Conservation (phyloP, 2,329 filamentous ascomycete species). For the Diaporthe batatas region DNA sequence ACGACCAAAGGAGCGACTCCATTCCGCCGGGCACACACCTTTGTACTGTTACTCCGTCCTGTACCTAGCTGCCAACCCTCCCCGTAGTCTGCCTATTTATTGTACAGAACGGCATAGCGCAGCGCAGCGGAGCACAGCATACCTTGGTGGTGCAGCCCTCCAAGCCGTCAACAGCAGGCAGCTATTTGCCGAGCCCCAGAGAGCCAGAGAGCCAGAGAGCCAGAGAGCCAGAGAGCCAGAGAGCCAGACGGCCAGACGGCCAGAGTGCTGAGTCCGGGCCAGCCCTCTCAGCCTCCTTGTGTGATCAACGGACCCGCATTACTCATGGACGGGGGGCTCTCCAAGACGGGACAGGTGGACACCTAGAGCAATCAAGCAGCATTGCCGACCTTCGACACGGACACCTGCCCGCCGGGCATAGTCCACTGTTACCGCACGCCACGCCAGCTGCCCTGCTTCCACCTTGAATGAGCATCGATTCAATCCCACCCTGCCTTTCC, state of each 20-base stretch:
- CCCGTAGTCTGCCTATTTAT: constrained; percentile 11
- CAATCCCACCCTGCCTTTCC: constrained; percentile 33
- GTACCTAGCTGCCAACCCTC: constrained; percentile 14
- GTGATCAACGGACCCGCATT: constrained; percentile 31
- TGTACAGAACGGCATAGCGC: constrained; percentile 15
- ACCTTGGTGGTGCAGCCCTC: background rate
- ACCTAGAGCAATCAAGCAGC: constrained; percentile 34
- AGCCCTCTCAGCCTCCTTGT: constrained; percentile 30
- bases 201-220: too few species aligned
- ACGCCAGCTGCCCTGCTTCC: constrained; percentile 42
- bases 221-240: background rate
- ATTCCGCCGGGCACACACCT: constrained; percentile 8
- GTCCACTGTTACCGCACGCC: constrained; percentile 26
- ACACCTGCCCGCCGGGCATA: constrained; percentile 34
- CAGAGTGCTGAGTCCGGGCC: constrained; percentile 8
- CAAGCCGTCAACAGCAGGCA: constrained; percentile 13
- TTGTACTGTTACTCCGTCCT: background rate
- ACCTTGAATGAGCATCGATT: constrained; percentile 32
- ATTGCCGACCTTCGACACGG: constrained; percentile 34
- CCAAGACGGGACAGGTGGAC: constrained; percentile 34
- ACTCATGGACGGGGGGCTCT: constrained; percentile 36
- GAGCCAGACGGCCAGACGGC: background rate
- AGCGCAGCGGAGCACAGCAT: constrained; percentile 4
- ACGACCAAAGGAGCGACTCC: constrained; percentile 31
- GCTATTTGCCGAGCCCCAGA: background rate